phyloP scores from a whole-genome alignment of 768 basidiomycete species.

The Leccinum arenicola region DNA sequence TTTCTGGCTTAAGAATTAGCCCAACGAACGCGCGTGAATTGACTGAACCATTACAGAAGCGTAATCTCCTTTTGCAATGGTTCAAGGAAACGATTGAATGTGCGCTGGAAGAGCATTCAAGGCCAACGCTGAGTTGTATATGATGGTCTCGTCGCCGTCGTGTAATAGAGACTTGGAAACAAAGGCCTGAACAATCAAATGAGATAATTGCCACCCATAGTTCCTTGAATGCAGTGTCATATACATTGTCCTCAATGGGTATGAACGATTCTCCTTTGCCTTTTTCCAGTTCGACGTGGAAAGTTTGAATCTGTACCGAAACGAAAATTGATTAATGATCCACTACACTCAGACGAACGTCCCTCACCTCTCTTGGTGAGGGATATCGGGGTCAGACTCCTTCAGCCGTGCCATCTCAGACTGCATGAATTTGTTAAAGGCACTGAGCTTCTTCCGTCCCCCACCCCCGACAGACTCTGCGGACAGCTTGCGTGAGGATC shows the following conservation, averaged over 20 bases:
- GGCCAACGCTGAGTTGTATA: slow-evolving; percentile 88
- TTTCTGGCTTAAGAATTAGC: slow-evolving; percentile 46
- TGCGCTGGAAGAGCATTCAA: slow-evolving; percentile 79
- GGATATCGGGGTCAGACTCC: too few species aligned
- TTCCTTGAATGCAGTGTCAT: slow-evolving; percentile 82
- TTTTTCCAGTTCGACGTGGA: too few species aligned
- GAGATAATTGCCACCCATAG: slow-evolving; percentile 72
- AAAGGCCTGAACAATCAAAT: not conserved
- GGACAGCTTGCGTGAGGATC: too few species aligned
- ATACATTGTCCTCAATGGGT: slow-evolving; percentile 88
- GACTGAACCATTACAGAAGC: slow-evolving; percentile 53
- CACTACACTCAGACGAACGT: too few species aligned
- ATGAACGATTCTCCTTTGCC: slow-evolving; percentile 49
- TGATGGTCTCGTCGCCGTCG: slow-evolving; percentile 90
- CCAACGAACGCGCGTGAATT: not conserved
- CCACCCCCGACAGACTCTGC: too few species aligned
- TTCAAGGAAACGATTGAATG: slow-evolving; percentile 91
- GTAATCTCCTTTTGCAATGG: slow-evolving; percentile 90
- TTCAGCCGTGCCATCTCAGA: too few species aligned
- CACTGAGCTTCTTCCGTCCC: too few species aligned
- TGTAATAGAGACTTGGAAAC: slow-evolving; percentile 27
- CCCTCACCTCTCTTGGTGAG: too few species aligned
- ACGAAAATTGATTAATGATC: too few species aligned
- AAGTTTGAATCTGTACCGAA: too few species aligned
- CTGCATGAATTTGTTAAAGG: too few species aligned